Percentiles rank a stretch among this genome's conserved stretches.
Evolutionary conservation across 1,284 basidiomycete genomes (phyloP).

Genomic region (Hymenochaete sp.): DNA sequence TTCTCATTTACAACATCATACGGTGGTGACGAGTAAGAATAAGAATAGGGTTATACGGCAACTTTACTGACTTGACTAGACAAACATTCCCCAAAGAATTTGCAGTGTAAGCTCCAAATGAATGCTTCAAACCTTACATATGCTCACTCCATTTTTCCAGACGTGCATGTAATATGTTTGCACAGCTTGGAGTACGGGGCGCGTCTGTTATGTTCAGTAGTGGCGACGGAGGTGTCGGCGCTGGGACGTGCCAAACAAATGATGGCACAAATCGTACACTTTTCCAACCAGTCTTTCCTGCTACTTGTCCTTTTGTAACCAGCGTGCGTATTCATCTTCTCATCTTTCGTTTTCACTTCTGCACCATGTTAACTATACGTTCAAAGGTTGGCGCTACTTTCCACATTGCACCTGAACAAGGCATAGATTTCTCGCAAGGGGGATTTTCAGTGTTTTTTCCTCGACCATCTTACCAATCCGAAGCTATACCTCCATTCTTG

Average conservation of each 20-base stretch:
- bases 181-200: constrained; percentile 38
- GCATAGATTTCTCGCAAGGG: constrained; percentile 33
- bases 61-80: constrained; percentile 1
- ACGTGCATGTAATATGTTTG: constrained; percentile 36
- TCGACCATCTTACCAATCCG: constrained; percentile 33
- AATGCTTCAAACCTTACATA: not conserved
- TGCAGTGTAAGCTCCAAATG: constrained; percentile 28
- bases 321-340: constrained; percentile 6
- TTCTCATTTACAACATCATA: constrained; percentile 23
- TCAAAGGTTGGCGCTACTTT: constrained; percentile 25
- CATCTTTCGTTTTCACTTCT: not conserved
- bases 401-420: constrained; percentile 22
- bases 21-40: constrained; percentile 24
- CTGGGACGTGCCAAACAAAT: constrained; percentile 32
- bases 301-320: constrained; percentile 26
- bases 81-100: constrained; percentile 19
- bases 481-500: constrained; percentile 30
- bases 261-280: constrained; percentile 30
- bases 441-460: constrained; percentile 43
- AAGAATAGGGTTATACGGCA: constrained; percentile 11
- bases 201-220: constrained; percentile 36
- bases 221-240: constrained; percentile 34
- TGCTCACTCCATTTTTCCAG: constrained; percentile 18
- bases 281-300: constrained; percentile 38
- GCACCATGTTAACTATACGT: constrained; percentile 1